These are phyloP conservation scores for Phoenix dactylifera DNA, from an alignment of 176 grass and related monocot species.

Conservation along the genomic window DNA sequence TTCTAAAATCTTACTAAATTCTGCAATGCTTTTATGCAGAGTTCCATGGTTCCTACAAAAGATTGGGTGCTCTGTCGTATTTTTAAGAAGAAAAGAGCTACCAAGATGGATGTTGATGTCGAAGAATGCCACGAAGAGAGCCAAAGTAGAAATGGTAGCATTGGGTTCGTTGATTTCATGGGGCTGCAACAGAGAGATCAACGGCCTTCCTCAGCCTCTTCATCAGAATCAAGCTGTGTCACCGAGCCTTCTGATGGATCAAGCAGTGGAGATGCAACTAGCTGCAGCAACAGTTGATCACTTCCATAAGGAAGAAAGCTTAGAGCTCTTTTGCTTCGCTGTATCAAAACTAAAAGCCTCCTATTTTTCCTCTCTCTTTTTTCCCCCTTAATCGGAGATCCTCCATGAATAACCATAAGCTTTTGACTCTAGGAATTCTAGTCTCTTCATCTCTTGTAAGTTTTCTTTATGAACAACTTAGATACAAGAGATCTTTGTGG, in stretches of 20 bases:
- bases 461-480: constrained; percentile 12
- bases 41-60: constrained; percentile 8
- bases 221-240: constrained; percentile 36
- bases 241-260: constrained; percentile 35
- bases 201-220: constrained; percentile 24
- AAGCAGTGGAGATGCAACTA: constrained; percentile 49
- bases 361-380: too few species aligned
- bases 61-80: constrained; percentile 82
- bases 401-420: too few species aligned
- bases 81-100: constrained; percentile 46
- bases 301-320: constrained; percentile 8
- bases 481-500: constrained; percentile 11
- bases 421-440: constrained; percentile 18
- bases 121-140: background rate
- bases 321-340: too few species aligned
- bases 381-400: too few species aligned
- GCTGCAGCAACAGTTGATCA: constrained; percentile 5
- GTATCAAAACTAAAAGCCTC: too few species aligned
- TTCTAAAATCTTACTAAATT: too few species aligned
- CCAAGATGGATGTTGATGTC: constrained; percentile 9
- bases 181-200: constrained; percentile 20
- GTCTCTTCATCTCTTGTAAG: constrained; percentile 19
- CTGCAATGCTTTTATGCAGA: constrained; percentile 3
- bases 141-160: background rate
- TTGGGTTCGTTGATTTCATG: constrained; percentile 61